Conservation (phyloP, 768 basidiomycete genomes). For the Tubosaeta sp. region DNA sequence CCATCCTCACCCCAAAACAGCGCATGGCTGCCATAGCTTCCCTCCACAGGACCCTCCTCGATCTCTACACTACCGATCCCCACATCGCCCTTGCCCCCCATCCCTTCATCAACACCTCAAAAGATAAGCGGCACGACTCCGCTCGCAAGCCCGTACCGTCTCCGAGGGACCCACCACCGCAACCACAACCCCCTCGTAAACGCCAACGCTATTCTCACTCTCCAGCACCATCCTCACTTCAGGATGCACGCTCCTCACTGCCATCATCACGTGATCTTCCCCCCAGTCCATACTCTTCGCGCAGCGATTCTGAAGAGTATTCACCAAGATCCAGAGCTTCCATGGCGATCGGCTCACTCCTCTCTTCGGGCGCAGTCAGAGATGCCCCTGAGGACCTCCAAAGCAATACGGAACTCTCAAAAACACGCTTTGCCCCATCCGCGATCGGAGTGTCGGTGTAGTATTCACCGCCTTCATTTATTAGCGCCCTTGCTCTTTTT, state of each 20-base stretch:
- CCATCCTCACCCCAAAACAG: conserved; percentile 33
- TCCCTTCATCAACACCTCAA: conserved; percentile 28
- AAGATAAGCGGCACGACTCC: conserved; percentile 20
- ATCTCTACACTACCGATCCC: conserved; percentile 39
- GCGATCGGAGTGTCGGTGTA: conserved; percentile 23
- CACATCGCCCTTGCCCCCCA: conserved; percentile 27
- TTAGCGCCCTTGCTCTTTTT: conserved; percentile 13
- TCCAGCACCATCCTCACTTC: conserved; percentile 42
- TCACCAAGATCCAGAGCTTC: conserved; percentile 69
- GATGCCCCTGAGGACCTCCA: conserved; percentile 28
- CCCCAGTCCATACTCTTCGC: conserved; percentile 70
- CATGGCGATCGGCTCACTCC: conserved; percentile 77
- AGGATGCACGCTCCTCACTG: conserved; percentile 28
- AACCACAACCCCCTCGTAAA: conserved; percentile 49
- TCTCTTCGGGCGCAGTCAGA: conserved; percentile 43
- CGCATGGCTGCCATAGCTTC: conserved; percentile 68
- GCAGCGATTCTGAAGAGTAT: conserved; percentile 63
- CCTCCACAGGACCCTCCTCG: conserved; percentile 67
- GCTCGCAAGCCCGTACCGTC: conserved; percentile 6
- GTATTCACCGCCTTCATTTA: conserved; percentile 6
- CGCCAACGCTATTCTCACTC: conserved; percentile 61
- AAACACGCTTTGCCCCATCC: conserved; percentile 15
- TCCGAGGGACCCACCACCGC: conserved; percentile 29
- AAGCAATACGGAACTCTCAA: conserved; percentile 16
- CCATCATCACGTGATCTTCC: conserved; percentile 49